Evolutionary conservation across 305 asterid species (phyloP).

Genomic region (Ilex paraguariensis): DNA sequence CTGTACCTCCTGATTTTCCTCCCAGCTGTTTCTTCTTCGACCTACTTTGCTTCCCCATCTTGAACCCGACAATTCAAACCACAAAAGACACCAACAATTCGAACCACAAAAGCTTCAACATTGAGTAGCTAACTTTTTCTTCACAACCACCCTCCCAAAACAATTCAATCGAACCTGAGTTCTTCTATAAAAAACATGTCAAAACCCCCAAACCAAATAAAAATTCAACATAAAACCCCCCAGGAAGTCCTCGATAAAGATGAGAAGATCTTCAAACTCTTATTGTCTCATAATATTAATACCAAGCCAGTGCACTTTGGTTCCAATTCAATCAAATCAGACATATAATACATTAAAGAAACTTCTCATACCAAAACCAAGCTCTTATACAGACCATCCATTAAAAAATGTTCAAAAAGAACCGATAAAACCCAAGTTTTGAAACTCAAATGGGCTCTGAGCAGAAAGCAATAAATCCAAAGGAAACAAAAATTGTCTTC

Average conservation of each 20-base stretch:
- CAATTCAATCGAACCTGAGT: not conserved
- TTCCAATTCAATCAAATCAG: not conserved
- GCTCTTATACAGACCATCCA: not conserved
- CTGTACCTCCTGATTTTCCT: slow-evolving; percentile 41
- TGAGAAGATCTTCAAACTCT: not conserved
- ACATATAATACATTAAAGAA: too few species aligned
- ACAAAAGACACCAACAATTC: slow-evolving; percentile 18
- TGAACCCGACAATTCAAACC: slow-evolving; percentile 26
- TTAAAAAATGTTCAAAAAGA: not conserved
- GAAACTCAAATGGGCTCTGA: slow-evolving; percentile 11
- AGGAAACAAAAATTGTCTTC: slow-evolving; percentile 6
- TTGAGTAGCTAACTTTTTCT: slow-evolving; percentile 11
- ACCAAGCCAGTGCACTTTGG: not conserved
- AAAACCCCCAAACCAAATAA: not conserved
- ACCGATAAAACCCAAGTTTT: slow-evolving; percentile 17
- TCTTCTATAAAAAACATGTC: too few species aligned
- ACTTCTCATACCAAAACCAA: not conserved
- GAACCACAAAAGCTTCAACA: slow-evolving; percentile 18
- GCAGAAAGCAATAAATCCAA: slow-evolving; percentile 1
- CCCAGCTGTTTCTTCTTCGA: slow-evolving; percentile 35
- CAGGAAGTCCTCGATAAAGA: not conserved
- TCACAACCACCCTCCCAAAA: slow-evolving; percentile 15
- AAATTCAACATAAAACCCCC: not conserved
- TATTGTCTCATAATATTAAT: too few species aligned
- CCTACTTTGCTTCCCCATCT: slow-evolving; percentile 66